Percentiles rank a stretch among this genome's conserved stretches.
Evolutionary conservation across 768 basidiomycete genomes (phyloP).

Genomic region (Termitomyces sp.): DNA sequence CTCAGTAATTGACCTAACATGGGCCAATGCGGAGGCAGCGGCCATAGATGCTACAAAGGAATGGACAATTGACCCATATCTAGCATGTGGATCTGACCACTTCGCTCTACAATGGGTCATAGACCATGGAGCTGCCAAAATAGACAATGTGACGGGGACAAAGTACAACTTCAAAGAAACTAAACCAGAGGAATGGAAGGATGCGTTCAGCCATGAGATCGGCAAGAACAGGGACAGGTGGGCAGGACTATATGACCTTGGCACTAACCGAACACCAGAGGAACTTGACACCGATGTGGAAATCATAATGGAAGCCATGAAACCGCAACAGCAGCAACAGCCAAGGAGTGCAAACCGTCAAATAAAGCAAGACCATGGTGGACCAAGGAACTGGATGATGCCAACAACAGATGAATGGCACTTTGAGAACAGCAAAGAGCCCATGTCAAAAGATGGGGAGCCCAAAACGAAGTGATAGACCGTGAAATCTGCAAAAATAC

Average conservation of each 20-base stretch:
- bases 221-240: background rate
- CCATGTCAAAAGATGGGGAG: background rate
- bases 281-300: background rate
- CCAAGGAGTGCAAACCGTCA: background rate
- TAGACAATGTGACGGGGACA: too few species aligned
- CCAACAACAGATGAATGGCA: background rate
- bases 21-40: too few species aligned
- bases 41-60: too few species aligned
- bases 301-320: background rate
- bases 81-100: too few species aligned
- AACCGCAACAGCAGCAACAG: background rate
- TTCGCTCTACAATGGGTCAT: too few species aligned
- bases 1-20: too few species aligned
- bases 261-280: background rate
- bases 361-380: slow-evolving; percentile 2
- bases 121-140: too few species aligned
- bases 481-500: background rate
- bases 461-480: background rate
- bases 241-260: background rate
- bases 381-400: background rate
- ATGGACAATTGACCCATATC: too few species aligned
- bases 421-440: background rate
- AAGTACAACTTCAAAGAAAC: too few species aligned
- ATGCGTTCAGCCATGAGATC: too few species aligned
- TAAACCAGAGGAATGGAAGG: too few species aligned